Evolutionary conservation across 176 grass and related monocot genomes (phyloP).

Genomic region (Elaeis guineensis): DNA sequence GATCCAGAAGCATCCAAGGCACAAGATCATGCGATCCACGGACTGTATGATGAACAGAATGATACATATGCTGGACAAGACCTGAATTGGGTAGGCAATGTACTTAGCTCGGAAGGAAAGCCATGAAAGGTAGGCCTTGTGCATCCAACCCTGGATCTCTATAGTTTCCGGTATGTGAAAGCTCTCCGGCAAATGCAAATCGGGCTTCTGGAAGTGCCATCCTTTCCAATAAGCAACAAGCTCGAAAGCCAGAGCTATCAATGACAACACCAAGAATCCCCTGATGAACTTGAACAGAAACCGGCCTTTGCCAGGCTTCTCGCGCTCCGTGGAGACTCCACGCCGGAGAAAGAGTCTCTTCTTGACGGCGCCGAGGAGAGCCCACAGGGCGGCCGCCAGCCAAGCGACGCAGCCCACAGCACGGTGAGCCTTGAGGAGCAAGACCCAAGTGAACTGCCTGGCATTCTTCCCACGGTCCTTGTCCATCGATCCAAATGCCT

Average conservation of each 20-base stretch:
- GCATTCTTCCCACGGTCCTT: constrained; percentile 64
- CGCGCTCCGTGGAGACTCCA: not conserved
- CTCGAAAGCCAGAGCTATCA: constrained; percentile 47
- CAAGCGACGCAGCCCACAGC: constrained; percentile 42
- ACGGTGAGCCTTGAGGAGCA: constrained; percentile 53
- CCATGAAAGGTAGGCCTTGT: constrained; percentile 51
- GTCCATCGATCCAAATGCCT: constrained; percentile 33
- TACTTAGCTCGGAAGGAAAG: constrained; percentile 47
- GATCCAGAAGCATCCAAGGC: constrained; percentile 76
- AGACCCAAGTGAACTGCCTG: constrained; percentile 75
- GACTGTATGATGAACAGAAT: constrained; percentile 60
- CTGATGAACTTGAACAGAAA: constrained; percentile 54
- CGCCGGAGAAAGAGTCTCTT: constrained; percentile 25
- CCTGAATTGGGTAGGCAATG: constrained; percentile 43
- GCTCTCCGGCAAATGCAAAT: constrained; percentile 18
- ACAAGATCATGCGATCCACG: constrained; percentile 46
- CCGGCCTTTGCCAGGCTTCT: constrained; percentile 19
- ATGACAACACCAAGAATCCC: constrained; percentile 37
- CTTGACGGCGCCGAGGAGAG: constrained; percentile 25
- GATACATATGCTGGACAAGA: constrained; percentile 52
- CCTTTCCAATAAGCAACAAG: constrained; percentile 58
- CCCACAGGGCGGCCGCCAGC: constrained; percentile 31
- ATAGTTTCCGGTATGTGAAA: constrained; percentile 41
- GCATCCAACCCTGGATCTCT: constrained; percentile 52
- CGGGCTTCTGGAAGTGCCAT: constrained; percentile 45